phyloP scores from a whole-genome alignment of 352 stramenopile species.

The Pythium vanterpoolii region DNA sequence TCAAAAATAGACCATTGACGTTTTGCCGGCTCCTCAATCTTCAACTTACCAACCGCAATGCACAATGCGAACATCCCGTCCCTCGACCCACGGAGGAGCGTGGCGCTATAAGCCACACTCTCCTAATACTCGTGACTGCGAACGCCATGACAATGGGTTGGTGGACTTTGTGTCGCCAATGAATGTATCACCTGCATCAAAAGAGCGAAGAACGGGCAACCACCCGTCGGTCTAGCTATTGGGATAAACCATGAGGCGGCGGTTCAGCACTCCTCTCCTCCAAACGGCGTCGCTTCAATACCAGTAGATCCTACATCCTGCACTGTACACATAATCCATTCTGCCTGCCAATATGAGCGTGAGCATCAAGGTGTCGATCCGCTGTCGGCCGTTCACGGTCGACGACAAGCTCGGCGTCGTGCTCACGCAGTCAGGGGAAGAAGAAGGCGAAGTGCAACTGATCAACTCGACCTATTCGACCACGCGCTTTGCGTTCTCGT shows the following conservation, averaged over 20 bases:
- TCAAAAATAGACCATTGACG: neutral
- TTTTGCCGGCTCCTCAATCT: too few relatives aligned
- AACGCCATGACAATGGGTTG: too few relatives aligned
- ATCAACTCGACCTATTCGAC: constrained; percentile 93
- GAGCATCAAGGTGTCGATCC: constrained; percentile 88
- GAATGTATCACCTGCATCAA: too few relatives aligned
- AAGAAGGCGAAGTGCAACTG: constrained; percentile 91
- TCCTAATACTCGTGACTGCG: too few relatives aligned
- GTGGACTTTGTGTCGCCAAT: too few relatives aligned
- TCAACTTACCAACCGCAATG: too few relatives aligned
- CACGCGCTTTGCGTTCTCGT: constrained; percentile 91
- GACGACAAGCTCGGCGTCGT: constrained; percentile 92
- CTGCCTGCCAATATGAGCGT: constrained; percentile 61
- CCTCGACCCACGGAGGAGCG: too few relatives aligned
- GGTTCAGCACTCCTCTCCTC: neutral
- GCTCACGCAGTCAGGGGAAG: constrained; percentile 88
- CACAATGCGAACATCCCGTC: too few relatives aligned
- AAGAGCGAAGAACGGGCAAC: too few relatives aligned
- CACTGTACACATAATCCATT: too few relatives aligned
- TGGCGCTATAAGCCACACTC: too few relatives aligned
- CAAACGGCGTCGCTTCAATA: neutral
- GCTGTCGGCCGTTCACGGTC: constrained; percentile 85
- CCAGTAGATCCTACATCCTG: neutral
- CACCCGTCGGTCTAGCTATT: neutral
- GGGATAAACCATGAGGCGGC: neutral